Percentiles rank a stretch among this genome's conserved stretches.
phyloP scores from a whole-genome alignment of 2,329 filamentous ascomycete genomes.

The Penicillium expansum region DNA sequence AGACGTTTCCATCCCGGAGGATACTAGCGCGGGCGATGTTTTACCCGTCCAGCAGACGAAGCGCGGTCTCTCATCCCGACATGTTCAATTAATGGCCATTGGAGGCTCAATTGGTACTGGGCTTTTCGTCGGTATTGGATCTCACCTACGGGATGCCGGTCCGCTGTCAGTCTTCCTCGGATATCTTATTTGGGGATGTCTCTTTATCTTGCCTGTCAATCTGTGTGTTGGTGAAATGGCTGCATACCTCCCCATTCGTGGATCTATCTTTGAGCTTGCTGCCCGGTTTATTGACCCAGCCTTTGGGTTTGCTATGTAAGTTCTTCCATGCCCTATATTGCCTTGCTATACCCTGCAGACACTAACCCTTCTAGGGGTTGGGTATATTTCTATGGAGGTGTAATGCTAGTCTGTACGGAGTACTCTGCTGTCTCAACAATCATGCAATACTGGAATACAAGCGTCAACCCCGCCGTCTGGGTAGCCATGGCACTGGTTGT shows the following conservation, averaged over 20 bases:
- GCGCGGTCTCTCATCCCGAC: slow-evolving; percentile 39
- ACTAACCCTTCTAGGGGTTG: slow-evolving; percentile 30
- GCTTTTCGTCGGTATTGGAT: slow-evolving; percentile 38
- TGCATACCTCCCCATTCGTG: slow-evolving; percentile 42
- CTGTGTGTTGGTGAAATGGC: slow-evolving; percentile 32
- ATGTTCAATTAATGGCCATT: slow-evolving; percentile 44
- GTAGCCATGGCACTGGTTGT: slow-evolving; percentile 44
- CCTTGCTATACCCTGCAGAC: neutral
- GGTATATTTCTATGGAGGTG: slow-evolving; percentile 48
- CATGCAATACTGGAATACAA: slow-evolving; percentile 46
- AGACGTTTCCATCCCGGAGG: slow-evolving; percentile 13
- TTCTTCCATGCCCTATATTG: neutral
- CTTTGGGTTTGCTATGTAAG: slow-evolving; percentile 41
- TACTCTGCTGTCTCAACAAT: slow-evolving; percentile 46
- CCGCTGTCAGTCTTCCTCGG: slow-evolving; percentile 37
- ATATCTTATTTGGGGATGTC: slow-evolving; percentile 35
- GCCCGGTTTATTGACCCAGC: slow-evolving; percentile 51
- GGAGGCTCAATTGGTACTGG: slow-evolving; percentile 40
- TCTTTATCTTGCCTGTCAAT: slow-evolving; percentile 35
- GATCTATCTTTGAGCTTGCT: slow-evolving; percentile 48
- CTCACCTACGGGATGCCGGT: slow-evolving; percentile 33
- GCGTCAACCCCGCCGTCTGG: slow-evolving; percentile 44
- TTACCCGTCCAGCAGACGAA: slow-evolving; percentile 23
- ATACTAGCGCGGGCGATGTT: slow-evolving; percentile 16
- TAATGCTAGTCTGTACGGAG: slow-evolving; percentile 49